Evolutionary conservation across 768 basidiomycete genomes (phyloP).

Genomic region (Piloderma croceum): DNA sequence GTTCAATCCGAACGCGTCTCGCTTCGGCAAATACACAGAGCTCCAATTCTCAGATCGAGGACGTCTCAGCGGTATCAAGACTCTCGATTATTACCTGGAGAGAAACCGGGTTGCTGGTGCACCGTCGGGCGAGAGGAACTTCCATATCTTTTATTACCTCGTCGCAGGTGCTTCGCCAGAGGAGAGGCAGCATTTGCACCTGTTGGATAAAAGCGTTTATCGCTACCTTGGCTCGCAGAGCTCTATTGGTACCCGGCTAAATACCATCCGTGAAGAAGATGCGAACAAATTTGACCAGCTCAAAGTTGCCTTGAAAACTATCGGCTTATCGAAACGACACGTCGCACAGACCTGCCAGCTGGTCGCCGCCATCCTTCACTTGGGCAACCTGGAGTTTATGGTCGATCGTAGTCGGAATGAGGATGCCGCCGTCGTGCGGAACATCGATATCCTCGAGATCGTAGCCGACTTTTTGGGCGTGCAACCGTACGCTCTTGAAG

Average conservation of each 20-base stretch:
- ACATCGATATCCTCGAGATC: conserved; percentile 72
- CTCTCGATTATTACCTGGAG: conserved; percentile 95
- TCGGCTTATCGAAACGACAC: conserved; percentile 90
- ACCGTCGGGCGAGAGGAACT: conserved; percentile 90
- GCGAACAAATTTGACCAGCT: conserved; percentile 87
- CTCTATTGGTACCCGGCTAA: conserved; percentile 35
- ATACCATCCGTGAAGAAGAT: conserved; percentile 67
- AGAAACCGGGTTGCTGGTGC: conserved; percentile 82
- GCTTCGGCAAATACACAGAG: conserved; percentile 97
- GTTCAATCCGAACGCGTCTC: conserved; percentile 91
- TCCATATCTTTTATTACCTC: conserved; percentile 97
- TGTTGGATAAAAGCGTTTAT: conserved; percentile 76
- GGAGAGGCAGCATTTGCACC: conserved; percentile 82
- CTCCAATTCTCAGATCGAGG: conserved; percentile 94
- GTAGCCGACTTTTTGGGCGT: conserved; percentile 93
- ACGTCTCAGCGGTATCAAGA: conserved; percentile 83
- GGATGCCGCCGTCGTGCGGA: conserved; percentile 89
- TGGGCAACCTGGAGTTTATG: conserved; percentile 92
- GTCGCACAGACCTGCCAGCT: conserved; percentile 96
- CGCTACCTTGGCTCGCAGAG: conserved; percentile 79
- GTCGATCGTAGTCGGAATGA: conserved; percentile 79
- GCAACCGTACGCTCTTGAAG: conserved; percentile 63
- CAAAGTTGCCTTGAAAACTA: conserved; percentile 87
- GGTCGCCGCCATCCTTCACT: conserved; percentile 90
- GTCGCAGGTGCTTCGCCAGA: conserved; percentile 85